These are phyloP conservation scores for Mucor velutinosus DNA, from an alignment of 371 early-diverging fungal species.

Conservation along the genomic window DNA sequence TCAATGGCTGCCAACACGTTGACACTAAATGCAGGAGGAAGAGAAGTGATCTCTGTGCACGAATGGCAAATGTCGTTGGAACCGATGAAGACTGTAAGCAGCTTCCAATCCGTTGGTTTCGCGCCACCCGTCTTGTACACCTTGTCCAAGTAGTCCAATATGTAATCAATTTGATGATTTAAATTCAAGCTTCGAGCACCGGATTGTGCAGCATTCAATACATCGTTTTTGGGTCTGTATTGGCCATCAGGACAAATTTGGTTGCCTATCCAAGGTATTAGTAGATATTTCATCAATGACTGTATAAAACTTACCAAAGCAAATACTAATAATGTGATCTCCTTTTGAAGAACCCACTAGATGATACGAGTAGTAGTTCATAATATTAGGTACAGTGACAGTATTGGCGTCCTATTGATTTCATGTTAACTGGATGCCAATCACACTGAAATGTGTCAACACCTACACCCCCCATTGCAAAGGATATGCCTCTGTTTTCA, in stretches of 20 bases:
- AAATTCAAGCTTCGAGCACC: slow-evolving; percentile 49
- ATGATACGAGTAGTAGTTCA: slow-evolving; percentile 38
- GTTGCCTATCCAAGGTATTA: slow-evolving; percentile 16
- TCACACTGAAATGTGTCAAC: neutral
- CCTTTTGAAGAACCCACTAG: slow-evolving; percentile 47
- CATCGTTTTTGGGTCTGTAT: slow-evolving; percentile 37
- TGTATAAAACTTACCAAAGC: slow-evolving; percentile 36
- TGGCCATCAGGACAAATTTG: slow-evolving; percentile 43
- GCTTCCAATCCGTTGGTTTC: slow-evolving; percentile 61
- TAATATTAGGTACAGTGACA: slow-evolving; percentile 48
- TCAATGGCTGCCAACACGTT: slow-evolving; percentile 43
- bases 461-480: slow-evolving; percentile 56
- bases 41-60: slow-evolving; percentile 36
- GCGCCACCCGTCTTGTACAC: slow-evolving; percentile 33
- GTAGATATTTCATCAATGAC: neutral
- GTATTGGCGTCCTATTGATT: slow-evolving; percentile 39
- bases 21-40: slow-evolving; percentile 29
- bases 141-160: slow-evolving; percentile 30
- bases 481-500: slow-evolving; percentile 52
- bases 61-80: slow-evolving; percentile 70
- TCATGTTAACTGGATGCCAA: neutral
- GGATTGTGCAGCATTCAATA: slow-evolving; percentile 54
- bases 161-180: slow-evolving; percentile 45
- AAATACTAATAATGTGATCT: slow-evolving; percentile 42
- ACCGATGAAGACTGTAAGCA: slow-evolving; percentile 67